Evolutionary conservation across 306 rosid genomes (phyloP).

Genomic region (Rosa chinensis): DNA sequence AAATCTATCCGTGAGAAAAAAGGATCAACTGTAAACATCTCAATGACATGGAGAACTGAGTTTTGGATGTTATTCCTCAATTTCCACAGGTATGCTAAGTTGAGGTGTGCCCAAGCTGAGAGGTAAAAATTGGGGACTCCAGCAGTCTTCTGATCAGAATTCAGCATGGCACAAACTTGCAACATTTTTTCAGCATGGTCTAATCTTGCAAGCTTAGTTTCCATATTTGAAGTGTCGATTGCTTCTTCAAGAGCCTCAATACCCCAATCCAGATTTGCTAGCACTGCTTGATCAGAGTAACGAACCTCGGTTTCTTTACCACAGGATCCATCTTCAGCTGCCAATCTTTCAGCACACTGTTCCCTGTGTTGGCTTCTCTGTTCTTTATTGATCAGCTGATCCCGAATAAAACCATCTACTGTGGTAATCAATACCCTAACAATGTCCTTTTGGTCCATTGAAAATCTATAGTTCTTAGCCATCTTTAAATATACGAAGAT

Average conservation of each 20-base stretch:
- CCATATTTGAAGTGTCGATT: conserved; percentile 71
- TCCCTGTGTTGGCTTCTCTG: conserved; percentile 68
- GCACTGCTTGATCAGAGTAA: conserved; percentile 88
- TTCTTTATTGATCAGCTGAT: conserved; percentile 65
- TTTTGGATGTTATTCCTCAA: conserved; percentile 55
- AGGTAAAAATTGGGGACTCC: conserved; percentile 93
- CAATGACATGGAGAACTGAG: conserved; percentile 61
- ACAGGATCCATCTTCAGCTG: conserved; percentile 79
- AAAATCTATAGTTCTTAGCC: conserved; percentile 51
- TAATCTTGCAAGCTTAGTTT: conserved; percentile 80
- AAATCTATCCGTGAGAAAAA: conserved; percentile 82
- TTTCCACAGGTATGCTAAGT: conserved; percentile 77
- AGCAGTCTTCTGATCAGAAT: conserved; percentile 72
- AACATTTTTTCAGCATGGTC: conserved; percentile 87
- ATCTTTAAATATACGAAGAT: conserved; percentile 26
- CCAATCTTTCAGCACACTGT: conserved; percentile 89
- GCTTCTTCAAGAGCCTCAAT: conserved; percentile 97
- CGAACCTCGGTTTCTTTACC: conserved; percentile 61
- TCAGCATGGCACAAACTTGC: conserved; percentile 88
- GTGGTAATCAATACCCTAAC: conserved; percentile 54
- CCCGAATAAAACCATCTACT: conserved; percentile 60
- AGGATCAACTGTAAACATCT: conserved; percentile 85
- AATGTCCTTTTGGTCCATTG: conserved; percentile 73
- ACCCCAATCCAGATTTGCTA: conserved; percentile 94
- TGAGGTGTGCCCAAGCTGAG: conserved; percentile 91